Percentiles rank a stretch among this genome's conserved stretches.
Conservation (phyloP, 2,329 filamentous ascomycete species). For the Stagonosporopsis chrysanthemi region DNA sequence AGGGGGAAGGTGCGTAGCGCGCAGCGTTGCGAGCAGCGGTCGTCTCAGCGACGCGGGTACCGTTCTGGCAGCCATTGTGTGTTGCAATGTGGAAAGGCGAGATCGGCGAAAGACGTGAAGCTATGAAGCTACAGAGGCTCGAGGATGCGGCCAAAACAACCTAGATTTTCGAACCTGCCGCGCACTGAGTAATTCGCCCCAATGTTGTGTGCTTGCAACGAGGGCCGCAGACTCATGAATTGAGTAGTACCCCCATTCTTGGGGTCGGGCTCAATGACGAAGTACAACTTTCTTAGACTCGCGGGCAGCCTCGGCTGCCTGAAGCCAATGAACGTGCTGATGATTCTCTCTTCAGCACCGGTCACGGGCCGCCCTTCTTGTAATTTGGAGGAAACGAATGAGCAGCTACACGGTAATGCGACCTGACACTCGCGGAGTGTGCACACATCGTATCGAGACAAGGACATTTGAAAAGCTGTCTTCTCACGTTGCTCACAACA, state of each 20-base stretch:
- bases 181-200: conserved; percentile 5
- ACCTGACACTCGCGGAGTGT: neutral
- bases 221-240: conserved; percentile 17
- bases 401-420: neutral
- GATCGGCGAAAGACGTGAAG: conserved; percentile 16
- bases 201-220: conserved; percentile 8
- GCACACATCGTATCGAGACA: neutral
- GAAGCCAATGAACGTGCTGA: conserved; percentile 10
- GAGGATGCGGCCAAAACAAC: conserved; percentile 9
- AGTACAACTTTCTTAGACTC: conserved; percentile 8
- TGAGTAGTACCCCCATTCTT: conserved; percentile 26
- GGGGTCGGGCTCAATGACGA: conserved; percentile 18
- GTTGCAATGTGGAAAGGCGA: conserved; percentile 14
- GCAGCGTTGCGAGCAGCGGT: conserved; percentile 34
- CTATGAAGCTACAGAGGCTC: conserved; percentile 8
- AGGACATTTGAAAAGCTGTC: neutral
- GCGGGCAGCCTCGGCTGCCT: conserved; percentile 8
- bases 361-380: neutral
- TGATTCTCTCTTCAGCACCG: conserved; percentile 8
- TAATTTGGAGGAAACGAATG: neutral
- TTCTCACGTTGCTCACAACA: neutral
- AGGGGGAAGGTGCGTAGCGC: conserved; percentile 26
- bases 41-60: conserved; percentile 39
- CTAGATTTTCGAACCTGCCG: conserved; percentile 5
- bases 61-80: conserved; percentile 44